Evolutionary conservation across 2,329 filamentous ascomycete genomes (phyloP), one percentile per base, ranked within the genome.

Genomic region (Escovopsis sp.): DNA sequence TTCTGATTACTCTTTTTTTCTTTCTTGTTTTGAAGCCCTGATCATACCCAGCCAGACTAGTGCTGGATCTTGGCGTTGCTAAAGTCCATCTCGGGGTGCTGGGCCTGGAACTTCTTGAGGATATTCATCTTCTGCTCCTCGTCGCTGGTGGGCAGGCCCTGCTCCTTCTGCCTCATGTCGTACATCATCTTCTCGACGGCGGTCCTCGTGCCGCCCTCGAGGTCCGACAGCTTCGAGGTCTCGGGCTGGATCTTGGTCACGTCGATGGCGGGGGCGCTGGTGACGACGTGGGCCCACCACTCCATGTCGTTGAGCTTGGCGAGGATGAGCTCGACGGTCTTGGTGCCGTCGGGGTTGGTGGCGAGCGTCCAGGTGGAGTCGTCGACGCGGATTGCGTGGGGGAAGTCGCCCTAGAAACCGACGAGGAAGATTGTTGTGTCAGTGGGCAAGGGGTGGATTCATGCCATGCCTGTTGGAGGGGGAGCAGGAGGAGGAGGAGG

Each of bases 101-200:
- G 78, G 39, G 68, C 70, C 74, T 95, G 82, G 66, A 98, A 96
- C 68, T 93, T 86, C 66, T 84, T 83, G 58, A 98, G 66, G 53
- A 98, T 81, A 43, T 98, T 89, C 57, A 79, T 65, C 74, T 96
- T 96, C 71, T 88, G 85, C 72, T 94, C 80, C 68, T 98, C 91
- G 51, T 96, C 91, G 50, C 85, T 94, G 11, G 81, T 87, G 37
- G 87, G 85, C 62, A 82, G 73, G 5, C 91, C 91, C 62, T 74
- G 69, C 68, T 96, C 88, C 76, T 98, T 98, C 68, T 96, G 88
- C 51, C 84, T 73, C 71, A 98, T 91, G 67, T 98, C 91, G 56
- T 75, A 98, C 91, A 98, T 98, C 91, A 98, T 98, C 76, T 98
- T 98, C 77, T 98, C 91, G 36, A 98, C 91, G 89, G 98, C 96